Evolutionary conservation across 139 green algal genomes (phyloP), one percentile per base, ranked within the genome.

Genomic region (Klebsormidium nitens): DNA sequence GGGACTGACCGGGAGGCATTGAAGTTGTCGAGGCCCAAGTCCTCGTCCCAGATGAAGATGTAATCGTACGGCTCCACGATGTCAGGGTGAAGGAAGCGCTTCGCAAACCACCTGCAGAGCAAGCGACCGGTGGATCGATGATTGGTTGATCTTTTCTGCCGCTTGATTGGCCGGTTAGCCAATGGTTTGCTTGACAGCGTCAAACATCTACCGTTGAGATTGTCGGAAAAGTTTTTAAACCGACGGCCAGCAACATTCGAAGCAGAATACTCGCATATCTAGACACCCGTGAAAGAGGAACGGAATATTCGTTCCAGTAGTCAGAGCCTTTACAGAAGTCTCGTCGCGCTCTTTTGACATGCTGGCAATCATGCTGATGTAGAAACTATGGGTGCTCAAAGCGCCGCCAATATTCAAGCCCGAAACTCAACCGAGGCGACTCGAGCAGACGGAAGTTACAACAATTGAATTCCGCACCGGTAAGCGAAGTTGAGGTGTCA

Each of bases 21-120:
- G 61, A 78, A 78, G 35, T 49, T 29, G 3, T 61, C 47, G 28
- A 66, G n/a, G 32, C 46, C 71, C 28, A 78, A n/a, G 50, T 74
- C 63, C 5, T 69, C 14, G 49, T 78, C 61, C 71, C 71, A 78
- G 23, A 78, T 3, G 19, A 74, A 78, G 2, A 78, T 26, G 40
- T 69, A 75, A 2, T 78, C 71, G 60, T 71, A 78, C 34, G 65
- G 35, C 23, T 62, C 5, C 35, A 78, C 60, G 2, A 74, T 44
- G 61, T 74, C 63, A 3, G 71, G 71, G 32, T 78, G 71, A 2
- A 78, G 47, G 34, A 78, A 78, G 32, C 71, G 62, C 64, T 78
- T 78, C 29, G 71, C 63, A 34, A 75, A 78, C 71, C 71, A 78
- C 67, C 67, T 75, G 59, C 28, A 6, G 60, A 67, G 23, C 37